Evolutionary conservation across 345 rosid species (phyloP).

Genomic region (Dimocarpus longan): DNA sequence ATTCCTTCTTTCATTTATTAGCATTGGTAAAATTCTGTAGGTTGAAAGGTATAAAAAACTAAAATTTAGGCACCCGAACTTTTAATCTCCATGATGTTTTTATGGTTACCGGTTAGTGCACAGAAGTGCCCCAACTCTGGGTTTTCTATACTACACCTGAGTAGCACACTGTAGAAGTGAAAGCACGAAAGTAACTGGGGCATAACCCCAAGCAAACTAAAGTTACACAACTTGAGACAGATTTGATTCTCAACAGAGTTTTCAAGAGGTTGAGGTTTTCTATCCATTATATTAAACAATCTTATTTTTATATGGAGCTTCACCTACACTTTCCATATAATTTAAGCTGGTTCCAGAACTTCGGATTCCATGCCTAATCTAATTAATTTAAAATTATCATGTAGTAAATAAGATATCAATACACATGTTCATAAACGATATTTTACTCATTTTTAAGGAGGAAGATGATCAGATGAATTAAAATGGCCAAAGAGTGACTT

Average conservation of each 20-base stretch:
- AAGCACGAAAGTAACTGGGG: not conserved
- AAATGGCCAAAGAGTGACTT: slow-evolving; percentile 12
- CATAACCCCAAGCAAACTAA: not conserved
- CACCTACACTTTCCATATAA: not conserved
- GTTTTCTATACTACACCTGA: not conserved
- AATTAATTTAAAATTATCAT: not conserved
- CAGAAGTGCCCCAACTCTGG: no score
- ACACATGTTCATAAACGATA: slow-evolving; percentile 6
- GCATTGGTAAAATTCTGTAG: not conserved
- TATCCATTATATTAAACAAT: not conserved
- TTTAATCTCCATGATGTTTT: not conserved
- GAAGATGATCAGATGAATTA: not conserved
- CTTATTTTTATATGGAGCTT: not conserved
- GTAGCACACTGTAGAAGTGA: not conserved
- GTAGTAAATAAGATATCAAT: not conserved
- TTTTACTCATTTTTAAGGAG: not conserved
- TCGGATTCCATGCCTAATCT: not conserved
- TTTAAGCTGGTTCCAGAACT: not conserved
- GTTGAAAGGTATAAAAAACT: not conserved
- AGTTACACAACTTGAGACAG: not conserved
- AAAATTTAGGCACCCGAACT: not conserved
- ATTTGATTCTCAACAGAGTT: not conserved
- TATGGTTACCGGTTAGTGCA: not conserved
- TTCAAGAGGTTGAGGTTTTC: not conserved
- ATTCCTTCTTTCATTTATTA: no score